Evolutionary conservation across 1,284 basidiomycete species (phyloP), one percentile per base, ranked within the genome.

Genomic region (Fomitopsis betulina): DNA sequence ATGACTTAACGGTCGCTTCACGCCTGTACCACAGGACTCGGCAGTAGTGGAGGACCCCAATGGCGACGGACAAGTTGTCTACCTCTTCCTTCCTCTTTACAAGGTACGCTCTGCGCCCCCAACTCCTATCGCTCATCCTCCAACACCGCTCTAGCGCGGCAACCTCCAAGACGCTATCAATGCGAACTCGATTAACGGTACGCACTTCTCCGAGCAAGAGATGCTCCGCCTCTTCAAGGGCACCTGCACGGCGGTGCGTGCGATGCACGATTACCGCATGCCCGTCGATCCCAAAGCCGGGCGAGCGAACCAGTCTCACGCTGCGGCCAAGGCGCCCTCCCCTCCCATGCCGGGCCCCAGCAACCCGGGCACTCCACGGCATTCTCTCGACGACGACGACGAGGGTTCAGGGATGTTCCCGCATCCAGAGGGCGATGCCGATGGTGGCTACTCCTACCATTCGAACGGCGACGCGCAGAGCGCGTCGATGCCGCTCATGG

Each of bases 121-220:
- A 19, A 19, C 23, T 47, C 8, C 6, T 23, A 1, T 5, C 19
- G 50, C 32, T 40, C 32, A 15, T n/a, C 68, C 5, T 10, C 25
- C 35, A 21, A 13, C 30, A 9, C 42, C 19, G 7, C 4, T 54
- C 27, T 63, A 93, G 89, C 82, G 87, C 57, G 94, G 94, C 37
- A 98, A 98, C 70, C 80, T 99, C 17, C 97, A 99, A 81, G 95
- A 99, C 70, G 87, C 87, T 40, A 98, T 99, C 67, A 93, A 94
- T 64, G 80, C 87, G 33, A 89, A 96, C 68, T 83, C 91, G 7
- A 87, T 96, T 50, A 93, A 93, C 58, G 86, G 88, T 23, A 87
- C 87, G 33, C 86, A 87, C 61, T 93, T 95, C 70, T 84, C 93
- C 1, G 97, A 99, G 74, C 81, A 83, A 62, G 90, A 94, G 56